phyloP scores from a whole-genome alignment of 345 rosid species.

The Brassica nigra region DNA sequence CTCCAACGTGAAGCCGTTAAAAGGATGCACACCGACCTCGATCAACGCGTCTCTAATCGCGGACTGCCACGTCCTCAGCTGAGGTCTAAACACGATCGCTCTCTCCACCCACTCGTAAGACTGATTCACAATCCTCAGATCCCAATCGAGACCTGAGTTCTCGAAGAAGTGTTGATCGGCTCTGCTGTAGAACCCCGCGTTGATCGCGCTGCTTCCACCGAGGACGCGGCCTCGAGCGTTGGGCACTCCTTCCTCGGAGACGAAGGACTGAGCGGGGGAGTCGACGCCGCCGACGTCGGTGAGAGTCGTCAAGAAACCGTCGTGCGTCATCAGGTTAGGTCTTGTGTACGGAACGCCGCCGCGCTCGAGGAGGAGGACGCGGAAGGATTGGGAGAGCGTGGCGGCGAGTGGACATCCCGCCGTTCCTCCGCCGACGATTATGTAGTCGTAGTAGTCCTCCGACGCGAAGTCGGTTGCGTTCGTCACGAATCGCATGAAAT shows the following conservation, averaged over 20 bases:
- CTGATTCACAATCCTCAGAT: conserved; percentile 59
- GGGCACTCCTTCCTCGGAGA: conserved; percentile 91
- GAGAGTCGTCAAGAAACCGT: conserved; percentile 73
- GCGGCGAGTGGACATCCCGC: conserved; percentile 93
- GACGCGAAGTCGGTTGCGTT: conserved; percentile 76
- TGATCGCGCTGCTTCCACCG: conserved; percentile 95
- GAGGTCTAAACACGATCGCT: conserved; percentile 75
- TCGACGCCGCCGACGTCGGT: conserved; percentile 58
- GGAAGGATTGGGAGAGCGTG: conserved; percentile 67
- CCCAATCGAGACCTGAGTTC: conserved; percentile 68
- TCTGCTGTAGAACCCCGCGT: conserved; percentile 86
- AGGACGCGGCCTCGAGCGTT: conserved; percentile 85
- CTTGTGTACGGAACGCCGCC: conserved; percentile 63
- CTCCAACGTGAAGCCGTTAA: conserved; percentile 65
- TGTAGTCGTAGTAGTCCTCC: conserved; percentile 82
- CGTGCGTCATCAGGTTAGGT: conserved; percentile 71
- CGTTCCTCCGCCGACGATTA: conserved; percentile 89
- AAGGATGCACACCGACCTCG: conserved; percentile 84
- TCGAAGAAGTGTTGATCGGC: conserved; percentile 64
- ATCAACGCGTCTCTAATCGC: conserved; percentile 75
- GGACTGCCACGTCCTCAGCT: conserved; percentile 79
- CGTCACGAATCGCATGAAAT: conserved; percentile 57
- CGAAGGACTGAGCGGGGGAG: conserved; percentile 79
- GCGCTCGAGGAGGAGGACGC: conserved; percentile 79
- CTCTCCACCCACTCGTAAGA: conserved; percentile 89